Base-by-base conservation (phyloP, 169 alveolate species). In the Babesia bovis region DNA sequence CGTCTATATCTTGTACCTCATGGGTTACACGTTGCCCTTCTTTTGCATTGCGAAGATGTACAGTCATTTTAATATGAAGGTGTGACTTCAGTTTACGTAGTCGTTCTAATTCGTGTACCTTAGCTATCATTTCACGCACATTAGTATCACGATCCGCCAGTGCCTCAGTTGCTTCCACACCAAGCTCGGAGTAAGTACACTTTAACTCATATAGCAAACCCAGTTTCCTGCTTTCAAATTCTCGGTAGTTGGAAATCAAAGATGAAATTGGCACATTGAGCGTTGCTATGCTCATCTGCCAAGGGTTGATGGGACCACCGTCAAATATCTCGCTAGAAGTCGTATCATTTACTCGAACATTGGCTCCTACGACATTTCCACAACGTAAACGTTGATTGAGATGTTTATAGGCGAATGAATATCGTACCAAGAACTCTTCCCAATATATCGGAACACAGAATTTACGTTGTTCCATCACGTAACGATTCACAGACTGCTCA, bases 351-450 rank as follows among this genome's bases (percentile, higher is more conserved):
- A 63, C 60, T 32, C 49, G 47, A 23, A 63, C 2, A 19, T 63
- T 32, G 15, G 30, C 50, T 33, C 50, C 41, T 12, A 63, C 49
- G 6, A 63, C 60, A 36, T 32, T 44, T 25, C 73, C 30, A n/a
- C 61, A 10, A 19, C 73, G 73, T 21, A 47, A 4, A 2, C 36
- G 50, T 26, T n/a, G 13, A 49, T 63, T 63, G 33, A 30, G 6
- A 26, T 19, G 32, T 41, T 63, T 63, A 52, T 63, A 63, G 21
- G 52, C 73, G 25, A 71, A 71, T 6, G 74, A 42, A 25, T 59
- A 60, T 19, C 82, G 71, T 6, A 71, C 36, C 71, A 71, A 19
- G 42, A 78, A 78, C 61, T 78, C 87, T 9, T 32, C 49, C 87
- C 87, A 78, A 65, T 47, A 66, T 19, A 63, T 33, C 10, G 82